Base-by-base conservation (phyloP, 192 early-diverging fungal genomes). In the Funneliformis geosporum region DNA sequence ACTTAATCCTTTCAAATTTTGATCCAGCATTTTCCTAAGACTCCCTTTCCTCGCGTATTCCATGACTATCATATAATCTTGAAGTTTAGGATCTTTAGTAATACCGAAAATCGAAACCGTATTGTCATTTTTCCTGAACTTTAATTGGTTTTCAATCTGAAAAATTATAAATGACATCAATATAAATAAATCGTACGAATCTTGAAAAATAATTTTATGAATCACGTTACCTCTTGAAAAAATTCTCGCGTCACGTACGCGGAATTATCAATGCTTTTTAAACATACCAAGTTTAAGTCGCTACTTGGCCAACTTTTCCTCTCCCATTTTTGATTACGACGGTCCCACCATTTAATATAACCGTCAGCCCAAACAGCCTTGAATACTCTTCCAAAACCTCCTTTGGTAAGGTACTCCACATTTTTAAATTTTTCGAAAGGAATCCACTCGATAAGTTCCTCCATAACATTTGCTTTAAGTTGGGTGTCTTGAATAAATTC, bases 61-160 rank as follows among this genome's bases (percentile, higher is more conserved):
- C 84, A 85, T 85, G 8, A 85, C 80, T 79, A 85, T 82, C 80
- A 85, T 82, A 25, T 83, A 46, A 21, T 85, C 82, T 18, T 82
- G 73, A 0, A 79, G 80, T 4, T 77, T 80, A 60, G 82, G 82
- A 47, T 82, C 82, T 11, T 81, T 80, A 44, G 84, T 85, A 21
- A 85, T 33, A 1, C 84, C 84, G 47, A 83, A 80, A 38, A 82
- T 28, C 9, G 46, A 16, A 68, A 68, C 50, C 2, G 66, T 38
- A 47, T 47, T 47, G 14, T 14, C 28, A 68, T 68, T 10, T 21
- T 39, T 38, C 5, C 25, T 10, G 18, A 10, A 2, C 1, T 40
- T 40, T 42, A 39, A 39, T 68, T 68, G 66, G 18, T 27, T 68
- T 42, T 68, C 6, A 42, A 23, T 16, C 61, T 27, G 60, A 3